phyloP scores from a whole-genome alignment of 331 rosid genomes.

The Prunus yedoensis region DNA sequence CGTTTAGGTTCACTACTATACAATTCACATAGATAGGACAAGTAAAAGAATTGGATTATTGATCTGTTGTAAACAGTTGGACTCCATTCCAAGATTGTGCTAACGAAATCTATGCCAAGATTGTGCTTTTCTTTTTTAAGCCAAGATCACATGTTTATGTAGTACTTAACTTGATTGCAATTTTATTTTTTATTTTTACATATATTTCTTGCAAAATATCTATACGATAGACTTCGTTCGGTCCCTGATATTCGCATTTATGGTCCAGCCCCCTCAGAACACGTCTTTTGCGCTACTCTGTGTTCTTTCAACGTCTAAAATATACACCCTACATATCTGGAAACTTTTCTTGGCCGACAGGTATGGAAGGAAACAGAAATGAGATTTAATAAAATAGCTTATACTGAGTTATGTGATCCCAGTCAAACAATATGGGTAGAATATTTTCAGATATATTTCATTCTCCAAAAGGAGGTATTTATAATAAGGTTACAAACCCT shows the following conservation, averaged over 20 bases:
- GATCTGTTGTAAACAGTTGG: too few species aligned
- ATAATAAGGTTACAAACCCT: too few species aligned
- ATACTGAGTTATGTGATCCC: conserved; percentile 20
- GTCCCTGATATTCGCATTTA: conserved; percentile 73
- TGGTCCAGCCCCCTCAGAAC: conserved; percentile 67
- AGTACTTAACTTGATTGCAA: not conserved
- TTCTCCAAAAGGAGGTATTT: too few species aligned
- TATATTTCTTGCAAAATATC: conserved; percentile 65
- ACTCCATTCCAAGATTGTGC: too few species aligned
- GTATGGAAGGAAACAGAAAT: conserved; percentile 23
- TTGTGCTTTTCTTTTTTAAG: too few species aligned
- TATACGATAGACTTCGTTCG: conserved; percentile 63
- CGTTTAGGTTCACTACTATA: too few species aligned
- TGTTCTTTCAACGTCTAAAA: conserved; percentile 83
- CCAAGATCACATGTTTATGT: not conserved
- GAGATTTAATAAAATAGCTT: not conserved
- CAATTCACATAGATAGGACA: too few species aligned
- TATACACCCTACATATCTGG: conserved; percentile 88
- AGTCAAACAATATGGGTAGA: too few species aligned
- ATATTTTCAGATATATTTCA: too few species aligned
- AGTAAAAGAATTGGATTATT: too few species aligned
- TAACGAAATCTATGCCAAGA: too few species aligned
- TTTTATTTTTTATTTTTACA: conserved; percentile 22
- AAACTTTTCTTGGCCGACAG: conserved; percentile 91
- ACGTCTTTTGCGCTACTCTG: conserved; percentile 61